Conservation (phyloP, 2,329 filamentous ascomycete genomes). For the Aspergillus sp. region DNA sequence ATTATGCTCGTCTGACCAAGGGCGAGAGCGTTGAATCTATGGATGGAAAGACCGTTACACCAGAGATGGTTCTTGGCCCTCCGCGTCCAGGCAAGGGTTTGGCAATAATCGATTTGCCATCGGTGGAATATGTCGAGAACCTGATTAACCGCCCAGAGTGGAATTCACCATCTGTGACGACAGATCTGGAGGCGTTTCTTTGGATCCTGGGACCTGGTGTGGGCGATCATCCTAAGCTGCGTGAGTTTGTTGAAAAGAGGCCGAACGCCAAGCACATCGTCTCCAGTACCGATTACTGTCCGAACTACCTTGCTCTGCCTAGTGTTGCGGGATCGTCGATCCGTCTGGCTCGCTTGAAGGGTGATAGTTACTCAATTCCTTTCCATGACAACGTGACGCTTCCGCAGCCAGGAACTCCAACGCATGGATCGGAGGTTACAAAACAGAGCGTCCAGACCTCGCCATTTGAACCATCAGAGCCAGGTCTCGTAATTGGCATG, state of each 20-base stretch:
- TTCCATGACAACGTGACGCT: constrained; percentile 53
- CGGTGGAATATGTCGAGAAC: constrained; percentile 60
- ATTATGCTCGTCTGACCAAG: constrained; percentile 55
- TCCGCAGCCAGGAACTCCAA: constrained; percentile 30
- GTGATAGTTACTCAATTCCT: constrained; percentile 65
- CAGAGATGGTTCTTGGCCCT: constrained; percentile 77
- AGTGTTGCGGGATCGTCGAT: constrained; percentile 61
- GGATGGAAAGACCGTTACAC: constrained; percentile 64
- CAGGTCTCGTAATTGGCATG: constrained; percentile 39
- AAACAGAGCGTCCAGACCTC: constrained; percentile 9
- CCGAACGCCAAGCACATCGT: constrained; percentile 65
- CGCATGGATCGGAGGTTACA: constrained; percentile 9
- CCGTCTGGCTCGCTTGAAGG: constrained; percentile 65
- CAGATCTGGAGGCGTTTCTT: constrained; percentile 60
- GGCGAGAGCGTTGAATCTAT: constrained; percentile 59
- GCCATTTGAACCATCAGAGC: constrained; percentile 30
- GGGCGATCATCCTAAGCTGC: constrained; percentile 54
- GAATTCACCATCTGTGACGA: constrained; percentile 57
- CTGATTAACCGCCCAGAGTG: constrained; percentile 69
- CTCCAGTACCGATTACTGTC: constrained; percentile 64
- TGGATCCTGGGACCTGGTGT: constrained; percentile 76
- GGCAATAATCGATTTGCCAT: constrained; percentile 72
- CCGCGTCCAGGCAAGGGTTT: constrained; percentile 63
- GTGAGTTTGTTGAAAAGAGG: constrained; percentile 61
- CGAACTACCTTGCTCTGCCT: constrained; percentile 67